Evolutionary conservation across 2,329 filamentous ascomycete species (phyloP), one percentile per base, ranked within the genome.

Genomic region (Phyllosticta citribraziliensis): DNA sequence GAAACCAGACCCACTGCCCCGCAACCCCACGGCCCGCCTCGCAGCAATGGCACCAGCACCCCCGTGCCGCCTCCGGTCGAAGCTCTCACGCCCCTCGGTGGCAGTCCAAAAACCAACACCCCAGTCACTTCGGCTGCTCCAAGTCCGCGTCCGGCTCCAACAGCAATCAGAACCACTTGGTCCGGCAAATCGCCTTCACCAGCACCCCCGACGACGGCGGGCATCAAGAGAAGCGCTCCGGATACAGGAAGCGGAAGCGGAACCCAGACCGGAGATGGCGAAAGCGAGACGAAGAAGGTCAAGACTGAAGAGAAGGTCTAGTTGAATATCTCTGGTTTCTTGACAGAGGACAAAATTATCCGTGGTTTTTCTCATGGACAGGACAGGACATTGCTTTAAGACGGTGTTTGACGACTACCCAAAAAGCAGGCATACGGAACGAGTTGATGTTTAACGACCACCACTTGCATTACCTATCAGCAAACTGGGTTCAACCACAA

Each of bases 61-160:
- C 61, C 61, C 11, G 47, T 58, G 6, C 54, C 61, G 12, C 61
- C 61, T 19, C 56, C 56, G 12, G 61, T 62, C 10, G 61, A 62
- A 35, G 56, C 61, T 47, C 22, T 62, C 25, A 62, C 61, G 17
- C 61, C 61, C 10, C 14, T 59, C 4, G 54, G 51, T 9, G 57
- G 56, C 25, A 62, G 52, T 22, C 56, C 61, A 17, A 59, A 56
- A 33, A 40, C 52, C 14, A 40, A 35, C 27, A 57, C 59, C 20
- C 59, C 59, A 25, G 50, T 61, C 1, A 24, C 53, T 12, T 22
- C 59, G 47, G 52, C 59, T 20, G 20, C 59, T 4, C n/a, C 59
- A 17, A 55, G 40, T 11, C 50, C 30, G n/a, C 22, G 27, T 3
- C 33, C 50, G 8, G 47, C 25, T 11, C 51, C 55, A 10, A 4